Evolutionary conservation across 2,329 filamentous ascomycete genomes (phyloP).

Genomic region (Ophiostoma novo-ulmi): DNA sequence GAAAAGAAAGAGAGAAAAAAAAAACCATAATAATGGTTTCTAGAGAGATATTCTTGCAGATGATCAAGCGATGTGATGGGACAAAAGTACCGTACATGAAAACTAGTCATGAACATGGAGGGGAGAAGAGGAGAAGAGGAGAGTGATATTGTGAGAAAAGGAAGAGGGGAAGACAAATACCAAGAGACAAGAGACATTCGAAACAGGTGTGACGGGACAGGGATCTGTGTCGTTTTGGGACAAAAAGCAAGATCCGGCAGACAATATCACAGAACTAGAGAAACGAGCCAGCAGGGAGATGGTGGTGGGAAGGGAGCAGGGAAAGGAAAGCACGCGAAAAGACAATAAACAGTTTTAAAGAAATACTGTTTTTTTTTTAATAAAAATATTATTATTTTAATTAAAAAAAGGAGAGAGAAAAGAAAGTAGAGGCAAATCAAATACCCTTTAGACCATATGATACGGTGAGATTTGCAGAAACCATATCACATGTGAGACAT

Average conservation of each 20-base stretch:
- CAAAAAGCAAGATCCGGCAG: conserved; percentile 4
- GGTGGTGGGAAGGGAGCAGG: not conserved
- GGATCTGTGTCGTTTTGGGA: not conserved
- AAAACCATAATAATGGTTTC: not conserved
- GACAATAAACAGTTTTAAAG: not conserved
- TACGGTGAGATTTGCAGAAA: not conserved
- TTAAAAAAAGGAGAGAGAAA: not conserved
- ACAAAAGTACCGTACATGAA: not conserved
- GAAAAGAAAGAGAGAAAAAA: not conserved
- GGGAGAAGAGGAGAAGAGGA: not conserved
- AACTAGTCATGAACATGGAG: not conserved
- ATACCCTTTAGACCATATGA: too few species aligned
- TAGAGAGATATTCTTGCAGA: not conserved
- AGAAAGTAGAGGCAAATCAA: not conserved
- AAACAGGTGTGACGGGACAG: conserved; percentile 3
- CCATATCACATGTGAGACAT: conserved; percentile 1
- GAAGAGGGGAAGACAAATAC: not conserved
- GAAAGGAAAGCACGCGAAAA: not conserved
- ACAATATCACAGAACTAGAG: not conserved
- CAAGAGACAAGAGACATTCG: not conserved
- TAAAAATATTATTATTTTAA: too few species aligned
- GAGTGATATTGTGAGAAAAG: not conserved
- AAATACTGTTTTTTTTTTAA: too few species aligned
- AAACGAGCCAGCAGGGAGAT: not conserved
- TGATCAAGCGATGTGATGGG: not conserved